Conservation (phyloP, 1,139 yeast species). For the Sugiyamaella grinbergsii region DNA sequence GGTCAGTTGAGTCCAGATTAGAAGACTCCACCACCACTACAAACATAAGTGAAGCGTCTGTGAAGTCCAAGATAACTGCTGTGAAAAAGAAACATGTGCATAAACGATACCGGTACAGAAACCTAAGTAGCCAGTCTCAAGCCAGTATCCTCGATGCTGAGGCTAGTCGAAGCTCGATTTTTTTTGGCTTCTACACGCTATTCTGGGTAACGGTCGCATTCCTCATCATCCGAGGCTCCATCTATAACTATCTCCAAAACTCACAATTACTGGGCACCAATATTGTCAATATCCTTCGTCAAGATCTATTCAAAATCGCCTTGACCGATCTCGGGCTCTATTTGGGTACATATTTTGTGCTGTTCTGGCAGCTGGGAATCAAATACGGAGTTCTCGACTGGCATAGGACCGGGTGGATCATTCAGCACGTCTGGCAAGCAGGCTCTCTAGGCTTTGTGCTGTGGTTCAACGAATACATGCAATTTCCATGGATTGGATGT, state of each 20-base stretch:
- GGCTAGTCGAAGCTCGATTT: conserved; percentile 35
- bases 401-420: conserved; percentile 60
- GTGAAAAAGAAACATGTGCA: neutral
- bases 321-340: conserved; percentile 74
- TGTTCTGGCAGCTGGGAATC: conserved; percentile 56
- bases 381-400: conserved; percentile 52
- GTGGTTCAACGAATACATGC: conserved; percentile 53
- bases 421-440: conserved; percentile 61
- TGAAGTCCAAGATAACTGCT: neutral
- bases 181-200: conserved; percentile 45
- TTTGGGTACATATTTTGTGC: conserved; percentile 58
- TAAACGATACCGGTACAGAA: conserved; percentile 26
- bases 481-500: conserved; percentile 84
- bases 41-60: too few species aligned
- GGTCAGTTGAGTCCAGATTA: neutral
- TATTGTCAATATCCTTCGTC: conserved; percentile 53
- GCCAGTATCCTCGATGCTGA: conserved; percentile 34
- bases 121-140: conserved; percentile 26
- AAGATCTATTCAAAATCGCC: conserved; percentile 64
- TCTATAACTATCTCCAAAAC: conserved; percentile 37
- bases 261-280: conserved; percentile 49
- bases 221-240: conserved; percentile 35
- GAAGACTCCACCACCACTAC: too few species aligned
- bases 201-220: conserved; percentile 43
- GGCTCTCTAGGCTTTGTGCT: conserved; percentile 51